Base-by-base conservation (phyloP, 805 yeast genomes). In the Scheffersomyces amazonensis region DNA sequence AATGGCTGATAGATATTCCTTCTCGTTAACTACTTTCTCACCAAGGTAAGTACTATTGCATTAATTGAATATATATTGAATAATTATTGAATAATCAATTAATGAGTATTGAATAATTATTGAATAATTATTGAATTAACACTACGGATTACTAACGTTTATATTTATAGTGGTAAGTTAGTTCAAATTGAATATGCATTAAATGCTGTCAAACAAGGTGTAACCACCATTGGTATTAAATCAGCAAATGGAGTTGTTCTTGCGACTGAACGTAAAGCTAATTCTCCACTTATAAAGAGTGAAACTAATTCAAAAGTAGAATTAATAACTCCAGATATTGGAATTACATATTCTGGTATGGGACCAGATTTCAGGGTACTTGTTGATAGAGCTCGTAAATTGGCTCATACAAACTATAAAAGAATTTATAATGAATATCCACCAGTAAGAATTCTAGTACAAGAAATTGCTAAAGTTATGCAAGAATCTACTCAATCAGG, bases 401-500 rank as follows among this genome's bases (percentile, higher is more conserved):
- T 86, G 42, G 87, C 97, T 31, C 98, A 93, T 62, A 82, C 96
- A 16, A 78, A 84, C 56, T 93, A 93, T 66, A 90, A 91, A 69
- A 80, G 96, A 59, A 73, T 90, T 44, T 93, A 91, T 69, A 90
- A 91, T 60, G 98, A 93, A 64, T 87, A 93, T 64, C 99, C 99
- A 10, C 97, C 98, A 32, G 93, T 96, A 2, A 86, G 87, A 59
- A 84, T 91, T 47, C 71, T 93, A 51, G 98, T 93, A 19, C 87
- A 90, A 45, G 96, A 93, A 61, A 80, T 93, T 48, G 99, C 99
- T 37, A 86, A 86, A 56, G 83, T 89, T 37, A 95, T 93, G 87
- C 99, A 93, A 64, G 97, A 91, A 62, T 90, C 96, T n/a, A 93
- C 98, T 2, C 99, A 93, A 61, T 82, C 89, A 37, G 99, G 97